Percentiles rank a stretch among this genome's conserved stretches.
Evolutionary conservation across 1,139 yeast genomes (phyloP).

Genomic region (Diutina ranongensis): DNA sequence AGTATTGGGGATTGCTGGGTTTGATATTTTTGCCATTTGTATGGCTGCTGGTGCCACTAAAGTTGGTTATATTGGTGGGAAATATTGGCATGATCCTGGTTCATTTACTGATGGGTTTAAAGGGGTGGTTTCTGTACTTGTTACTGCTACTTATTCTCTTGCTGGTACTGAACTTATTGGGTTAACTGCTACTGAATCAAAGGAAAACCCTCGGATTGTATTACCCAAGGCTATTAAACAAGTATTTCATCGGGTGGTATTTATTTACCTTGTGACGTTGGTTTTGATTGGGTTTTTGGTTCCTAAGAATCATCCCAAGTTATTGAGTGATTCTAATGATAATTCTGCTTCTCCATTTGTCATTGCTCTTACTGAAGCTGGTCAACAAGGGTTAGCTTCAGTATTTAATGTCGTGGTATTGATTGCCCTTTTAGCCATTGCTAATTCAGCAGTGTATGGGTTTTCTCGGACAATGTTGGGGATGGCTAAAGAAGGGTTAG

Average conservation of each 20-base stretch:
- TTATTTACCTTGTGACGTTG: conserved; percentile 30
- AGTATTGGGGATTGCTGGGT: conserved; percentile 53
- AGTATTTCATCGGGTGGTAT: conserved; percentile 30
- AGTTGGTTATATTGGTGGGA: conserved; percentile 44
- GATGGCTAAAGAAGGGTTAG: conserved; percentile 30
- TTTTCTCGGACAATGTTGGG: conserved; percentile 31
- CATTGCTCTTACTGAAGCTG: conserved; percentile 44
- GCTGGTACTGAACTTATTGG: conserved; percentile 70
- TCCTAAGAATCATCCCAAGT: conserved; percentile 12
- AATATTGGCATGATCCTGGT: conserved; percentile 49
- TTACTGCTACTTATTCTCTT: conserved; percentile 32
- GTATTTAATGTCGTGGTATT: conserved; percentile 32
- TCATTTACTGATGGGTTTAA: conserved; percentile 55
- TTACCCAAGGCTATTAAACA: conserved; percentile 33
- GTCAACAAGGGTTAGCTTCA: conserved; percentile 33
- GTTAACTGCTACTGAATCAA: conserved; percentile 67
- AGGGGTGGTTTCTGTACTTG: conserved; percentile 33
- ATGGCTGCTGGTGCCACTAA: conserved; percentile 48
- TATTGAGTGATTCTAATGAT: neutral
- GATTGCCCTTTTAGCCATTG: conserved; percentile 31
- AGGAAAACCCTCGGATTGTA: conserved; percentile 26
- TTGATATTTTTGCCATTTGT: conserved; percentile 58
- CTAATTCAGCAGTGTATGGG: conserved; percentile 34
- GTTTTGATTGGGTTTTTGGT: conserved; percentile 32
- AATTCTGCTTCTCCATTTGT: conserved; percentile 40